A percentile compares a stretch with the other conserved stretches of the same genome.
phyloP scores from a whole-genome alignment of 805 yeast genomes.

The Dipodascus albidus region DNA sequence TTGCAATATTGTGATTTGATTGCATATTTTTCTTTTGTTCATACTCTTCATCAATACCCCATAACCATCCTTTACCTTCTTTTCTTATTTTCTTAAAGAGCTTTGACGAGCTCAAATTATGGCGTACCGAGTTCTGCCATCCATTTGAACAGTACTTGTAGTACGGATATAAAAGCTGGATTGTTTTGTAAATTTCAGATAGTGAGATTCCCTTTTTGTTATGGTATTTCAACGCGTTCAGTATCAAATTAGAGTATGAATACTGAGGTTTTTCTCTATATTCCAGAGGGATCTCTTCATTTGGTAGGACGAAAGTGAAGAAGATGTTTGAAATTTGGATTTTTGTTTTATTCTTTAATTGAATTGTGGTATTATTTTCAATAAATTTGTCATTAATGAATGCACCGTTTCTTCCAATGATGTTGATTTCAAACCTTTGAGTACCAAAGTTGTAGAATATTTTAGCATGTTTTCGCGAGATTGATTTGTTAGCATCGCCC shows the following conservation, averaged over 20 bases:
- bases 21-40: constrained; percentile 60
- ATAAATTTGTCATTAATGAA: constrained; percentile 87
- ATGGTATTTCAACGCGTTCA: constrained; percentile 61
- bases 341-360: constrained; percentile 48
- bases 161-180: constrained; percentile 81
- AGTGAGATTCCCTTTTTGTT: constrained; percentile 67
- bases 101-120: constrained; percentile 76
- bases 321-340: constrained; percentile 91
- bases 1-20: background rate
- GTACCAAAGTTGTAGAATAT: constrained; percentile 95
- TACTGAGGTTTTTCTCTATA: constrained; percentile 74
- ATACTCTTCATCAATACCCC: constrained; percentile 84
- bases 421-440: constrained; percentile 83
- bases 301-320: constrained; percentile 77
- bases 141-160: constrained; percentile 92
- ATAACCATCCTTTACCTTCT: constrained; percentile 90
- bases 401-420: constrained; percentile 92
- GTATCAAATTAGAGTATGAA: constrained; percentile 71
- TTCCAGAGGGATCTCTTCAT: constrained; percentile 83
- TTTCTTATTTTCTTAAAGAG: constrained; percentile 71
- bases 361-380: constrained; percentile 85
- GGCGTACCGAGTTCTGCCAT: constrained; percentile 93
- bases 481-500: constrained; percentile 75
- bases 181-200: constrained; percentile 77
- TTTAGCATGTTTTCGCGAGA: constrained; percentile 88